Percentiles rank a stretch among this genome's conserved stretches.
Evolutionary conservation across 106 monocot genomes (phyloP).

Genomic region (Amphibolis antarctica): DNA sequence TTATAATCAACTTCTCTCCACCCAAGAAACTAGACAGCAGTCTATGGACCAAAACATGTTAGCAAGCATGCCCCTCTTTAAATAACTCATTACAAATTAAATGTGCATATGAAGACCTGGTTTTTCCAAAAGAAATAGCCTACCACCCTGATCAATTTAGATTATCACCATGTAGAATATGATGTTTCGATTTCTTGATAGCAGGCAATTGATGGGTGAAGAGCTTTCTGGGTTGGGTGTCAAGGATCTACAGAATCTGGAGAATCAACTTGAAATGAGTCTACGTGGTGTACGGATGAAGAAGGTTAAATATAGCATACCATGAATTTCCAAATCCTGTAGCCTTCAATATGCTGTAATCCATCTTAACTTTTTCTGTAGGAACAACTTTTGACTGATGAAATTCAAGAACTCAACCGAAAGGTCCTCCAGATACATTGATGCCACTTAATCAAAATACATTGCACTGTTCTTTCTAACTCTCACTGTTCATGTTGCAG

Average conservation of each 20-base stretch:
- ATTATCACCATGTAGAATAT: not conserved
- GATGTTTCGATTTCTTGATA: not conserved
- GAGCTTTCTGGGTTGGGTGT: constrained; percentile 14
- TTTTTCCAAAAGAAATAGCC: too few species aligned
- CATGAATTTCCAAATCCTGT: too few species aligned
- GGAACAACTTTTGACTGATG: constrained; percentile 54
- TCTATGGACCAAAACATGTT: too few species aligned
- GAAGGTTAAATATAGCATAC: constrained; percentile 9
- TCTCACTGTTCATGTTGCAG: constrained; percentile 11
- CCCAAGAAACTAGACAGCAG: too few species aligned
- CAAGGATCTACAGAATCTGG: constrained; percentile 21
- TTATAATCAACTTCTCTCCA: too few species aligned
- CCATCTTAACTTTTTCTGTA: constrained; percentile 20
- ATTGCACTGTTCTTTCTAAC: too few species aligned
- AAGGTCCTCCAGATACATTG: constrained; percentile 28
- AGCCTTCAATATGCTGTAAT: too few species aligned
- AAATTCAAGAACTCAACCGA: constrained; percentile 68
- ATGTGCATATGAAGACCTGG: too few species aligned
- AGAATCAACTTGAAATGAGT: constrained; percentile 21
- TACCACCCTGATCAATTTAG: too few species aligned
- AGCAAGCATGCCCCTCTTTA: too few species aligned
- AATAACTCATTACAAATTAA: too few species aligned
- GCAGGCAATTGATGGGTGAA: constrained; percentile 21
- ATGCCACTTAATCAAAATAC: too few species aligned
- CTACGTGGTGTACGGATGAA: constrained; percentile 13